Base-by-base conservation (phyloP, 371 early-diverging fungal species). In the Saksenaea oblongispora region DNA sequence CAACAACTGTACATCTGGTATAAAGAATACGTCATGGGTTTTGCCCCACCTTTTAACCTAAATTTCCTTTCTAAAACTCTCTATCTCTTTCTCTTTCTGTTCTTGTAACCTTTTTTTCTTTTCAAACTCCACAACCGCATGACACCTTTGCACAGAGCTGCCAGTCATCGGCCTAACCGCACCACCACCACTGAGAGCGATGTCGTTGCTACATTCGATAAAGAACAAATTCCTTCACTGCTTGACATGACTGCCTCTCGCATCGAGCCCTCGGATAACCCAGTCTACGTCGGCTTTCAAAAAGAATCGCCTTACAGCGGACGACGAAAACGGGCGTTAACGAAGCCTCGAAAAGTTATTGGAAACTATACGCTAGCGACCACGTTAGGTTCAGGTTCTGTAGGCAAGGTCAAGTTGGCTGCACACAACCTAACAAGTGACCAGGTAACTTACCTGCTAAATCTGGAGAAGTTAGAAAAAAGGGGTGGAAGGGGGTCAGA, bases 351-450 rank as follows among this genome's bases (percentile, higher is more conserved):
- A 31, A 70, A 74, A 27, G 66, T 78, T 63, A 73, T 93, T 14
- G 93, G 93, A 15, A 84, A 89, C 56, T 98, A 93, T 71, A 84
- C 83, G 64, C 82, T 98, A 56, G 81, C 89, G 54, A 94, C 93
- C 67, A 90, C 92, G 1, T 78, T 98, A 34, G 99, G 98, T 24
- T 91, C 91, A 41, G 99, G 99, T 22, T 91, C 91, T 51, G 95
- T 95, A 87, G 94, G 95, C 58, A 93, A 93, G 72, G 99, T 99
- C 63, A 95, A 96, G 71, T 82, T 96, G 24, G 98, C 91, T 27
- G 75, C 91, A 14, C 89, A 95, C 67, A 83, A 84, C 91, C 87
- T 34, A 88, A 88, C 35, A 87, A 90, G 67, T 22, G 58, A 24
- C 42, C 26, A 17, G 24, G 24, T 39, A 42, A 31, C 31, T 31